These are phyloP conservation scores for Giardia muris DNA, from an alignment of 208 protist species.

Conservation along the genomic window DNA sequence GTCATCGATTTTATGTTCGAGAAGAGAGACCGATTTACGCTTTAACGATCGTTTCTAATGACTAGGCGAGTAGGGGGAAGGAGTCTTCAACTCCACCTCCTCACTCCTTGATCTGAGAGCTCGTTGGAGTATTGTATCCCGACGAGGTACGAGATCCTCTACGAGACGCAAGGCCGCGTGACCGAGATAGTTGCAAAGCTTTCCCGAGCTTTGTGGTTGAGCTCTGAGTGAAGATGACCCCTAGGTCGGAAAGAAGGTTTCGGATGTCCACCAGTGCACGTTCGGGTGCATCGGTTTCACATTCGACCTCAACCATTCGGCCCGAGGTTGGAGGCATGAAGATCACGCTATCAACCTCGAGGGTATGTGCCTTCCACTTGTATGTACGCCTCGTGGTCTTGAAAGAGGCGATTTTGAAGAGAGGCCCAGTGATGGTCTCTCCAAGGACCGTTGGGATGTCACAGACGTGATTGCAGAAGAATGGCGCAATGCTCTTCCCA, in stretches of 20 bases:
- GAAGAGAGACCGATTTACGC: too few relatives aligned
- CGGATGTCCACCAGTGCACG: neutral
- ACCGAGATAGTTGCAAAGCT: neutral
- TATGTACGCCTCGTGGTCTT: neutral
- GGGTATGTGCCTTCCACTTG: neutral
- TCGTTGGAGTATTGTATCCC: too few relatives aligned
- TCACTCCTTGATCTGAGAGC: too few relatives aligned
- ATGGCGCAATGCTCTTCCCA: neutral
- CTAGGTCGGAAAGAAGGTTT: neutral
- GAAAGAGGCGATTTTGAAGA: neutral
- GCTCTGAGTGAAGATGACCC: neutral
- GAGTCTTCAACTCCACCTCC: too few relatives aligned
- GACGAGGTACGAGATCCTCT: too few relatives aligned
- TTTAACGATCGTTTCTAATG: too few relatives aligned
- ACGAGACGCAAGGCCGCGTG: too few relatives aligned
- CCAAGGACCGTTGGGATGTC: neutral
- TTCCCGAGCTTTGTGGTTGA: constrained; percentile 2
- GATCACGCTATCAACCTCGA: neutral
- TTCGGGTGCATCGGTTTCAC: neutral
- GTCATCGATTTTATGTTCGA: too few relatives aligned
- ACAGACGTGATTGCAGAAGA: neutral
- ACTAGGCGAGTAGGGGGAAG: too few relatives aligned
- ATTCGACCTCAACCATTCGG: neutral
- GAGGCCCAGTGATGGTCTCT: neutral
- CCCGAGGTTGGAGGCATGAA: neutral